Conservation (phyloP, 2,329 filamentous ascomycete genomes). For the Chaetomium olivaceum region DNA sequence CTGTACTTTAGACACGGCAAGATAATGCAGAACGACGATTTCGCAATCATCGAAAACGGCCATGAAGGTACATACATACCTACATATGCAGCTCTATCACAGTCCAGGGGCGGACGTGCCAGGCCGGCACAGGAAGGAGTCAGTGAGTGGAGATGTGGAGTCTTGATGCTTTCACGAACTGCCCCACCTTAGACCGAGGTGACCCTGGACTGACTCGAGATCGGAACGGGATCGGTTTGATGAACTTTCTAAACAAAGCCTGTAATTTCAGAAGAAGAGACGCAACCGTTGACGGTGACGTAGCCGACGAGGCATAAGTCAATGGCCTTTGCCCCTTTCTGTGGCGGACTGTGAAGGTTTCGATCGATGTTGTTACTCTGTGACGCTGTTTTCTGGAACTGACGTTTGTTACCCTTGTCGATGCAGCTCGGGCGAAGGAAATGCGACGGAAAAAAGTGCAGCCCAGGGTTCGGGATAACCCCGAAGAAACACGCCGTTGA, state of each 20-base stretch:
- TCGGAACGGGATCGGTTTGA: not conserved
- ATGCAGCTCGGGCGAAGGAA: not conserved
- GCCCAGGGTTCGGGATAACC: conserved; percentile 1
- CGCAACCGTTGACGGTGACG: not conserved
- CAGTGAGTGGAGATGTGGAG: conserved; percentile 5
- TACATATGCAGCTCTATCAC: not conserved
- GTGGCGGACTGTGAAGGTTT: not conserved
- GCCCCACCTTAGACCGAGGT: conserved; percentile 4
- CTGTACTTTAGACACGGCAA: not conserved
- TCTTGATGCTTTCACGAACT: not conserved
- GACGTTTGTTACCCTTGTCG: not conserved
- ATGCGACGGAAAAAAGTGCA: not conserved
- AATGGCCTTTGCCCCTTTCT: not conserved
- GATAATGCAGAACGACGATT: not conserved
- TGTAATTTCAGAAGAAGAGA: not conserved
- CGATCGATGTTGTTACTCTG: not conserved
- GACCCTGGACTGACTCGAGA: conserved; percentile 4
- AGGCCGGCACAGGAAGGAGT: conserved; percentile 1
- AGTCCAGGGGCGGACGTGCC: not conserved
- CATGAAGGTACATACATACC: too few relatives aligned
- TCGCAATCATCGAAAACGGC: not conserved
- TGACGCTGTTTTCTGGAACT: not conserved
- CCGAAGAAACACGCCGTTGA: not conserved
- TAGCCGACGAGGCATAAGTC: not conserved
- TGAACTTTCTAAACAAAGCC: not conserved